phyloP scores from a whole-genome alignment of 2,329 filamentous ascomycete genomes.

The Talaromyces sp. region DNA sequence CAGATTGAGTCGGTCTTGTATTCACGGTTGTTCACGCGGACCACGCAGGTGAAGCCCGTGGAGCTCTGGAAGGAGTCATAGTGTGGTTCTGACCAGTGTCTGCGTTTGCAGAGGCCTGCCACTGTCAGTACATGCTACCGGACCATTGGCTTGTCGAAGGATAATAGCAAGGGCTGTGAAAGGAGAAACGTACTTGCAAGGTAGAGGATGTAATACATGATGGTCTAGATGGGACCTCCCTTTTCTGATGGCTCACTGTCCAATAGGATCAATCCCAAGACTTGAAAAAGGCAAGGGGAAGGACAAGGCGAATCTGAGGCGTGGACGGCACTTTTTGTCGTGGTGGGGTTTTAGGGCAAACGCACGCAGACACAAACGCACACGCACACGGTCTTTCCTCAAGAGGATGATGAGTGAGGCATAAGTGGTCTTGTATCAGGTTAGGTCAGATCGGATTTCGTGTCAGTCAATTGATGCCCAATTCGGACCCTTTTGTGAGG shows the following conservation, averaged over 20 bases:
- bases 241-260: background rate
- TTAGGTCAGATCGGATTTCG: background rate
- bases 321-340: background rate
- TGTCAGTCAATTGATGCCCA: conserved; percentile 14
- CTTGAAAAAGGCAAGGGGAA: background rate
- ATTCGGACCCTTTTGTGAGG: conserved; percentile 8
- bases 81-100: conserved; percentile 85
- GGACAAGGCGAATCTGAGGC: conserved; percentile 12
- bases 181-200: conserved; percentile 57
- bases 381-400: conserved; percentile 9
- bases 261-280: background rate
- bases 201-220: conserved; percentile 58
- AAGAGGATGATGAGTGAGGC: conserved; percentile 8
- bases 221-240: conserved; percentile 2
- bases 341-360: conserved; percentile 1
- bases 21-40: conserved; percentile 92
- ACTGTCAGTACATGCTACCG: conserved; percentile 24
- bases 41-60: conserved; percentile 80
- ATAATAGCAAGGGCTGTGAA: background rate
- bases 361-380: background rate
- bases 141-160: background rate
- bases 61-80: conserved; percentile 76
- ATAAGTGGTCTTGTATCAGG: background rate
- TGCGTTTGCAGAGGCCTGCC: conserved; percentile 85
- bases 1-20: conserved; percentile 89